Percentiles rank a stretch among this genome's conserved stretches.
phyloP scores from a whole-genome alignment of 768 basidiomycete genomes.

The Serendipita sp. region DNA sequence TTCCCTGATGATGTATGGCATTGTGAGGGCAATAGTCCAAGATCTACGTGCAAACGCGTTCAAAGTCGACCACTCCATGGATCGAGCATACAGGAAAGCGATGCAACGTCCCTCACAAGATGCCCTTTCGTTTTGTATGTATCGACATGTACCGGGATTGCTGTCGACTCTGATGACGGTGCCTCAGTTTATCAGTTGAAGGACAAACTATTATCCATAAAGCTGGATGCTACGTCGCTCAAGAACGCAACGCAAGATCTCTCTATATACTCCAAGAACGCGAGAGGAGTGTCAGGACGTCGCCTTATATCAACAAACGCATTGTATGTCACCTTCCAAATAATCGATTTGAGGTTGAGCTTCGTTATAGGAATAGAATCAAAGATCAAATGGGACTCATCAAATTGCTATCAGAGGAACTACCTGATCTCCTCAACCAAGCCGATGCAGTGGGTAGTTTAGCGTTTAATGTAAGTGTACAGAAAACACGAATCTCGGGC shows the following conservation, averaged over 20 bases:
- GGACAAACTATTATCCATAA: not conserved
- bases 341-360: not conserved
- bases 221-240: not conserved
- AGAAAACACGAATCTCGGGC: not conserved
- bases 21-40: not conserved
- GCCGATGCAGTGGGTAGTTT: not conserved
- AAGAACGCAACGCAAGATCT: not conserved
- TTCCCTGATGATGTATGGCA: not conserved
- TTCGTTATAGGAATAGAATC: not conserved
- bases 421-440: not conserved
- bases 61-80: not conserved
- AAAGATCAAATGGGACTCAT: constrained; percentile 1
- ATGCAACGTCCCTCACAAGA: not conserved
- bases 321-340: not conserved
- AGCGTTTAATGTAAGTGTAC: not conserved
- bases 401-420: not conserved
- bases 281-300: not conserved
- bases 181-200: not conserved
- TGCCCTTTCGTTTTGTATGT: not conserved
- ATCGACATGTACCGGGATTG: not conserved
- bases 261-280: not conserved
- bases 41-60: not conserved
- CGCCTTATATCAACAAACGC: not conserved
- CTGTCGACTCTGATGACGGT: not conserved
- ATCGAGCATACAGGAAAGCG: not conserved